These are phyloP conservation scores for Pythium monospermum DNA, from an alignment of 352 stramenopile species.

Conservation along the genomic window DNA sequence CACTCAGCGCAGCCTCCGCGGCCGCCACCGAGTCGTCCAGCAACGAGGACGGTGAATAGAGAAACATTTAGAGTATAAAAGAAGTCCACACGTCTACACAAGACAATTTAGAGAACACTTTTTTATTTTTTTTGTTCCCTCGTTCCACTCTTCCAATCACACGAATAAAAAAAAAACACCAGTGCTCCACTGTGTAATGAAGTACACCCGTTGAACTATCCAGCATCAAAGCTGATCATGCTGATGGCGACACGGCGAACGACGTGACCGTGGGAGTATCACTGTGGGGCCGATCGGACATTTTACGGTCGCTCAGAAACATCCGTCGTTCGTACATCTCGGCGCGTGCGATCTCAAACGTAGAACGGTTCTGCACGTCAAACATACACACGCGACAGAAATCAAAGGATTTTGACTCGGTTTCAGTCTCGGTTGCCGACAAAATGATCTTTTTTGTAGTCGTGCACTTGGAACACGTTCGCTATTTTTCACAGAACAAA, in stretches of 20 bases:
- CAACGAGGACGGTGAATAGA: conserved; percentile 2
- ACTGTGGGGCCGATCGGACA: conserved; percentile 6
- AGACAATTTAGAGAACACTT: no score
- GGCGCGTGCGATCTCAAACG: conserved; percentile 8
- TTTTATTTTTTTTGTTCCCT: no score
- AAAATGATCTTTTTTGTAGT: conserved; percentile 17
- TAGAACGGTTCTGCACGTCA: conserved; percentile 15
- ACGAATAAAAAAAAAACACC: no score
- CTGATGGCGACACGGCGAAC: no score
- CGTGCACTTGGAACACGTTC: conserved; percentile 19
- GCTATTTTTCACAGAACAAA: neutral
- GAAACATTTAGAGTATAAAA: conserved; percentile 3
- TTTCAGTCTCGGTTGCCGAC: neutral
- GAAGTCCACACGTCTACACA: no score
- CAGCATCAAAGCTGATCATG: no score
- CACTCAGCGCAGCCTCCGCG: conserved; percentile 13
- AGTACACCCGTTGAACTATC: no score
- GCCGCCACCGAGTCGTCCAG: conserved; percentile 5
- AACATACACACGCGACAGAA: conserved; percentile 18
- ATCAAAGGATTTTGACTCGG: conserved; percentile 1
- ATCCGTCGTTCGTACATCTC: conserved; percentile 13
- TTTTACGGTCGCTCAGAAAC: conserved; percentile 1
- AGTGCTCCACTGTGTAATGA: no score
- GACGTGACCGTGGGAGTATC: conserved; percentile 9
- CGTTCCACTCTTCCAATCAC: no score